Evolutionary conservation across 2,329 filamentous ascomycete species (phyloP), one percentile per base, ranked within the genome.

Genomic region (Cadophora malorum): DNA sequence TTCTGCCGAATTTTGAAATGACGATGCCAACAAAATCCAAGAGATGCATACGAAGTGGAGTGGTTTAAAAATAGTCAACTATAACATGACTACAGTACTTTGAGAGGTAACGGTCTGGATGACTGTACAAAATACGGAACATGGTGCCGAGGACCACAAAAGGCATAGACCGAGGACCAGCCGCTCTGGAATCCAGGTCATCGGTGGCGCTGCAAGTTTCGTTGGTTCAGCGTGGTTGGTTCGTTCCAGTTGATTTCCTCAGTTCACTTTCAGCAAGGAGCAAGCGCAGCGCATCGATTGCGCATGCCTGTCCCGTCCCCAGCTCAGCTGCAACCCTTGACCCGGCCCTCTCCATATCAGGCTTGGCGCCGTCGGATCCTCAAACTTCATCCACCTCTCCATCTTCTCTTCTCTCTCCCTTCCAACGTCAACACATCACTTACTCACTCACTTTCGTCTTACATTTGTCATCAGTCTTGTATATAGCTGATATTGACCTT

Each of bases 321-420:
- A 35, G 33, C 33, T 35, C 33, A 35, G 33, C 33, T 35, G 33
- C 33, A 35, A 35, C 33, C 35, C 35, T 38, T 38, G 3, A 4
- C 35, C 35, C 35, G 35, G 3, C 35, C 35, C 7, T 38, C 35
- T 4, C 35, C 35, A 4, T 38, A 38, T 38, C 3, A 19, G 60
- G 60, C 60, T 63, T 63, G 60, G 60, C 60, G 60, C 52, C 60
- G 45, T 63, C 45, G 60, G 60, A 50, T 63, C 60, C 59, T 35
- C 35, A 41, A 25, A 23, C 56, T 59, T 59, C 33, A 5, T 45
- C 2, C 41, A 16, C 41, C 14, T 41, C 56, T 25, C 19, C 33
- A 14, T 8, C 33, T 16, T 41, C 56, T 35, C 33, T 35, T 35
- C 33, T 35, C 33, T 9, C 33, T 35, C 33, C 9, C 33, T 35